Evolutionary conservation across 2,329 filamentous ascomycete genomes (phyloP), one percentile per base, ranked within the genome.

Genomic region (Fusarium piperis): DNA sequence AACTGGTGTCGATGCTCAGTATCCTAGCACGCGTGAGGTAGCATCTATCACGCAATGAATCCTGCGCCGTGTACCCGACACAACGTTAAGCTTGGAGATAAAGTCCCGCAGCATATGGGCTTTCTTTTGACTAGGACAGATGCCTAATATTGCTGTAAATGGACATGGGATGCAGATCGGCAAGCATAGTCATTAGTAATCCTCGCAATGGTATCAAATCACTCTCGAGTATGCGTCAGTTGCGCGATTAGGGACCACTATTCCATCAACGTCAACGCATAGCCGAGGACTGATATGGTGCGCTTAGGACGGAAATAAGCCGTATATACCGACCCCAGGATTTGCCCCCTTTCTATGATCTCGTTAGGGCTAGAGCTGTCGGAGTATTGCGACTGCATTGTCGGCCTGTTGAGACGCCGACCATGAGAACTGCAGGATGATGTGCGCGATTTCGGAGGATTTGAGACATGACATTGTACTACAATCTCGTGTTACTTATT

Each of bases 221-320:
- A 59, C 9, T 3, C 23, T 18, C 0, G 8, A 57, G 35, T 35
- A 48, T 32, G 44, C 5, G 26, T 5, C 20, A 48, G 33, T 60
- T 53, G 58, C 58, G 58, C 44, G 15, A 60, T 60, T 44, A 23
- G 13, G 58, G 41, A 39, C 58, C 58, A 60, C 58, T 30, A 53
- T 60, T 52, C 18, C 58, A 60, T 60, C 58, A 60, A 52, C 26
- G 13, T 26, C 36, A 9, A 41, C 13, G 8, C 26, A 15, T 44
- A 41, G 18, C 26, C 55, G 35, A 58, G 23, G 16, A 32, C 6
- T 36, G 15, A 15, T 13, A 55, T 55, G 33, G 23, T 5, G 10
- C 20, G 9, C 32, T 26, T n/a, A 5, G 20, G 20, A 13, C 20
- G 52, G 52, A 28, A 55, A 55, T 55, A 55, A 38, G 11, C 52